A percentile compares a stretch with the other conserved stretches of the same genome.
Conservation (phyloP, 2,329 filamentous ascomycete genomes). For the Penicillium verrucosum region DNA sequence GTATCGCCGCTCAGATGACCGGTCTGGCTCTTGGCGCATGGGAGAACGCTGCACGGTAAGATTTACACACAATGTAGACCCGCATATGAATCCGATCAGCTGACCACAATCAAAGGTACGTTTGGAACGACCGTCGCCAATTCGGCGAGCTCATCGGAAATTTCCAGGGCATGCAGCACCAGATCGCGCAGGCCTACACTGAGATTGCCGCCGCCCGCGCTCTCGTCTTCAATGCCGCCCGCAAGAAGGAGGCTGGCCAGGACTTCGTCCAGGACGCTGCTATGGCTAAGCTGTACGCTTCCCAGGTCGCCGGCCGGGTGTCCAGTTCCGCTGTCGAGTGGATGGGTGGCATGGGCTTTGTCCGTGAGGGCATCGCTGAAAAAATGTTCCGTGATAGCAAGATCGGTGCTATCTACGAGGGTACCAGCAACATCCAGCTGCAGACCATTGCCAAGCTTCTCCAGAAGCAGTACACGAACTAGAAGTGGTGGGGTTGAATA, state of each 20-base stretch:
- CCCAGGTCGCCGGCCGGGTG: conserved; percentile 86
- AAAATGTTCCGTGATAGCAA: conserved; percentile 98
- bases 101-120: conserved; percentile 58
- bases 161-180: conserved; percentile 99
- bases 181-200: conserved; percentile 91
- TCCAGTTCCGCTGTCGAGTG: conserved; percentile 87
- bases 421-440: conserved; percentile 66
- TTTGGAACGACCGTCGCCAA: conserved; percentile 97
- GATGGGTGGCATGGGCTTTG: conserved; percentile 99
- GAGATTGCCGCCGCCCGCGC: conserved; percentile 90
- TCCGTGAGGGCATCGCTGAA: conserved; percentile 91
- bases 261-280: conserved; percentile 94
- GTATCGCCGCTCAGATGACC: conserved; percentile 98
- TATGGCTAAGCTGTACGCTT: conserved; percentile 96
- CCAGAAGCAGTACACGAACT: conserved; percentile 66
- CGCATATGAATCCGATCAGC: background rate
- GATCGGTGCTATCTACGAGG: conserved; percentile 97
- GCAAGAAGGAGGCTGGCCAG: conserved; percentile 96
- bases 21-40: conserved; percentile 90
- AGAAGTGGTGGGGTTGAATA: conserved; percentile 12
- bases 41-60: conserved; percentile 81
- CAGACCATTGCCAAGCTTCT: conserved; percentile 68
- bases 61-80: conserved; percentile 2
- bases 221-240: conserved; percentile 90
- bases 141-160: conserved; percentile 91